A percentile compares a stretch with the other conserved stretches of the same genome.
Conservation (phyloP, 2,329 filamentous ascomycete genomes). For the Cercospora sojina region DNA sequence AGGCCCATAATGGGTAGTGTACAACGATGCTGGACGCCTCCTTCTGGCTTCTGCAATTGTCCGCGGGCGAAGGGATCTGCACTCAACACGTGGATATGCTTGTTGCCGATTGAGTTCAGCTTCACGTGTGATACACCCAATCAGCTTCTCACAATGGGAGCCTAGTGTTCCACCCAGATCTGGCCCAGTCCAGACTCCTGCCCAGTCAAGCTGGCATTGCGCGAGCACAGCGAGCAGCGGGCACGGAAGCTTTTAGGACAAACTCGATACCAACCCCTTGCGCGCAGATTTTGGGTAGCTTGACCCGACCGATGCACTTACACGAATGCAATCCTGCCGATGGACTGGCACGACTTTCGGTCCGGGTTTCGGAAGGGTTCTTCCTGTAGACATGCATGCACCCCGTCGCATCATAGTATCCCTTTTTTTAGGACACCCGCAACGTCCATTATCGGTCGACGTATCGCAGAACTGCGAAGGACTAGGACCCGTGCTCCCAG, state of each 20-base stretch:
- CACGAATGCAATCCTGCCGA: too few relatives aligned
- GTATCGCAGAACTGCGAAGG: too few relatives aligned
- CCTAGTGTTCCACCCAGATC: not conserved
- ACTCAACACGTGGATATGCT: not conserved
- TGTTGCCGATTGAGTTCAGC: not conserved
- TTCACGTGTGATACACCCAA: not conserved
- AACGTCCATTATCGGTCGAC: too few relatives aligned
- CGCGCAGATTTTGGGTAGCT: not conserved
- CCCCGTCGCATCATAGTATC: too few relatives aligned
- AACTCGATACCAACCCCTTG: not conserved
- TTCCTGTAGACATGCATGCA: too few relatives aligned
- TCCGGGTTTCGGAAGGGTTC: too few relatives aligned
- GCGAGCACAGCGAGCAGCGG: not conserved
- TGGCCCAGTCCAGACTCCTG: not conserved
- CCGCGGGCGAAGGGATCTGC: not conserved
- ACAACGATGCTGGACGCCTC: not conserved
- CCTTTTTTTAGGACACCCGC: too few relatives aligned
- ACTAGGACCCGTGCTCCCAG: too few relatives aligned
- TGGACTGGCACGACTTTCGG: too few relatives aligned
- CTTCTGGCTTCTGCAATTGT: not conserved
- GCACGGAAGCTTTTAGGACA: not conserved
- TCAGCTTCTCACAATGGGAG: not conserved
- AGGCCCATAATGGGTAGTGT: not conserved
- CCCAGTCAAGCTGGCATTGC: not conserved
- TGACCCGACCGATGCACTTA: not conserved